Evolutionary conservation across 371 early-diverging fungal species (phyloP), one percentile per base, ranked within the genome.

Genomic region (Sporodiniella umbellata): DNA sequence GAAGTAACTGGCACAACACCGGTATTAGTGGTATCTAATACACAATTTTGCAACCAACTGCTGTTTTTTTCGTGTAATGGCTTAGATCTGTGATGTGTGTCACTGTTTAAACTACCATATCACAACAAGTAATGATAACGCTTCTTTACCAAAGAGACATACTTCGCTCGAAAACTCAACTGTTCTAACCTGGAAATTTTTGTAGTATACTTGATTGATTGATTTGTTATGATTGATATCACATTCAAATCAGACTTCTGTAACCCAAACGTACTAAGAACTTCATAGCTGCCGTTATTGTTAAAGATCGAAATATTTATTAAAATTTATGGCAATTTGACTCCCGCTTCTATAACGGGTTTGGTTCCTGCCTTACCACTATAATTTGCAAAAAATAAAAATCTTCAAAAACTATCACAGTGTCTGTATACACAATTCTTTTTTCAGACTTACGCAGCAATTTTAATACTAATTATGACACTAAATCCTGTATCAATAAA

Each of bases 271-370:
- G 40, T 21, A 39, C 21, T 22, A 21, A 39, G 40, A 1, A 18
- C 4, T 1, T 39, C 21, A 39, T 39, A 39, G 40, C 17, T 19
- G 21, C 40, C 40, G 40, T 39, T 39, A 39, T 39, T 44, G 25
- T 45, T 53, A 10, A 37, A 19, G 10, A 21, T 38, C 14, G 45
- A 19, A 21, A 53, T 53, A 39, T 46, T 22, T 33, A 40, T 42
- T 14, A 54, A 42, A 18, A 6, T 18, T 54, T 54, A 33, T 48
- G 54, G 54, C 23, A 54, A 23, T 33, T 54, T 54, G 24, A 54
- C 33, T 14, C 11, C 22, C 14, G 33, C 33, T 42, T 54, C 42
- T 31, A 35, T 33, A 37, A 43, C 19, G 33, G 15, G 35, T 18
- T 40, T 49, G 7, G 49, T 40, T 49, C 40, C 49, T 8, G 19